Evolutionary conservation across 805 yeast species (phyloP).

Genomic region (Sugiyamaella chiloensis): DNA sequence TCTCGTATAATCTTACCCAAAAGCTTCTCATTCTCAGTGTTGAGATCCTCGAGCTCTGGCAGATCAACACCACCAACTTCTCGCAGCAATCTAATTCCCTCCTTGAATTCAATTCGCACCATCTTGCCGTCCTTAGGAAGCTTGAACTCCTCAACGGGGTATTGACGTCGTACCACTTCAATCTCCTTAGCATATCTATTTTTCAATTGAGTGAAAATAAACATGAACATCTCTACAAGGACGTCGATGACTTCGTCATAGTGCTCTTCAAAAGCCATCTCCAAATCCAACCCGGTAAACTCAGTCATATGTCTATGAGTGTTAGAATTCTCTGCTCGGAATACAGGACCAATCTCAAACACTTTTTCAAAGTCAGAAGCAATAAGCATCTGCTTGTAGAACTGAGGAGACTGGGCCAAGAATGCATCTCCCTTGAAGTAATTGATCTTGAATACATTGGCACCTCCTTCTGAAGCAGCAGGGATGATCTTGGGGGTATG

Average conservation of each 20-base stretch:
- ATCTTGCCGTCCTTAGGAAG: conserved; percentile 91
- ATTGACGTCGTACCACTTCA: conserved; percentile 86
- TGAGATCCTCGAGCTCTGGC: conserved; percentile 78
- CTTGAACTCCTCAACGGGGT: conserved; percentile 96
- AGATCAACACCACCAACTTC: conserved; percentile 81
- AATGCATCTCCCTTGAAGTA: conserved; percentile 92
- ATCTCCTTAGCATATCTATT: conserved; percentile 77
- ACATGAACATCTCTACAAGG: conserved; percentile 72
- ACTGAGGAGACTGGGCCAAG: conserved; percentile 97
- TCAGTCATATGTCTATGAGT: conserved; percentile 99
- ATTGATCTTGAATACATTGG: conserved; percentile 89
- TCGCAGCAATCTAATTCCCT: conserved; percentile 83
- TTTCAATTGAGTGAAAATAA: conserved; percentile 82
- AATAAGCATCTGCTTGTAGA: conserved; percentile 95
- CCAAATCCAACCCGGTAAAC: conserved; percentile 94
- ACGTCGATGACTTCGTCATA: conserved; percentile 82
- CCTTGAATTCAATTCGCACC: conserved; percentile 85
- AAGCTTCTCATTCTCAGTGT: conserved; percentile 91
- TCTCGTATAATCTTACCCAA: conserved; percentile 90
- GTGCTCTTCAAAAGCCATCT: conserved; percentile 97
- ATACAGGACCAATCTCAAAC: conserved; percentile 95
- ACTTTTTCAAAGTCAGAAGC: conserved; percentile 97
- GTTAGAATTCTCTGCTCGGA: conserved; percentile 98
- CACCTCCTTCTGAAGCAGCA: conserved; percentile 97
- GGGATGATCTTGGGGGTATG: conserved; percentile 96